Conservation (phyloP, 176 grass and related monocot genomes). For the Triticum monococcum region DNA sequence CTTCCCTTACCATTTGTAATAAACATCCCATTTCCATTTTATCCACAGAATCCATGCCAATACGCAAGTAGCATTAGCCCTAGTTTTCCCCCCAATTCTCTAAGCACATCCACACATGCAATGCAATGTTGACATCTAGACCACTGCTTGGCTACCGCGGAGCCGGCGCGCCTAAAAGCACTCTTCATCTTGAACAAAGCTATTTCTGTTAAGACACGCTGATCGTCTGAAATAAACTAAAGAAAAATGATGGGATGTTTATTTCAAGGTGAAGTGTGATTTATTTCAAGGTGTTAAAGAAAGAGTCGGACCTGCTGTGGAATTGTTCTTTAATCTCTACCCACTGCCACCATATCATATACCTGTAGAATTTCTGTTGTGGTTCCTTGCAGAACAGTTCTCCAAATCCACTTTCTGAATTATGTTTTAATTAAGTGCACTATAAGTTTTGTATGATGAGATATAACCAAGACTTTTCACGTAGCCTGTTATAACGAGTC, state of each 20-base stretch:
- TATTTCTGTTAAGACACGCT: neutral
- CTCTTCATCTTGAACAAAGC: neutral
- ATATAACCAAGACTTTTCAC: neutral
- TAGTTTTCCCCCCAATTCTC: no score
- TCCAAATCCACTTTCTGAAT: neutral
- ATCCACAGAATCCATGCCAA: no score
- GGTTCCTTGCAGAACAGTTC: neutral
- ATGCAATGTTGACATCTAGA: neutral
- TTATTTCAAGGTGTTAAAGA: neutral
- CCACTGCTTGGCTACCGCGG: neutral
- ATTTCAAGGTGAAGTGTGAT: neutral
- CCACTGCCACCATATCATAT: neutral
- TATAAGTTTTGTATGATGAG: neutral
- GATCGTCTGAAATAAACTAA: neutral
- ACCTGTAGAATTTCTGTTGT: neutral
- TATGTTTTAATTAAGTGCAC: neutral
- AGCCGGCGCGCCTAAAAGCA: neutral
- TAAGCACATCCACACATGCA: no score
- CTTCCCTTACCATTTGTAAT: no score
- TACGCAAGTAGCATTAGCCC: no score
- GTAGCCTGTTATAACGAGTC: neutral
- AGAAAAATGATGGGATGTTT: neutral
- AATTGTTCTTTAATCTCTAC: neutral
- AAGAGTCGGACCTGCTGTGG: neutral
- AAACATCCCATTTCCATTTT: no score